These are phyloP conservation scores for Metarhizium robertsii DNA, from an alignment of 2,329 filamentous ascomycete genomes.

Conservation along the genomic window DNA sequence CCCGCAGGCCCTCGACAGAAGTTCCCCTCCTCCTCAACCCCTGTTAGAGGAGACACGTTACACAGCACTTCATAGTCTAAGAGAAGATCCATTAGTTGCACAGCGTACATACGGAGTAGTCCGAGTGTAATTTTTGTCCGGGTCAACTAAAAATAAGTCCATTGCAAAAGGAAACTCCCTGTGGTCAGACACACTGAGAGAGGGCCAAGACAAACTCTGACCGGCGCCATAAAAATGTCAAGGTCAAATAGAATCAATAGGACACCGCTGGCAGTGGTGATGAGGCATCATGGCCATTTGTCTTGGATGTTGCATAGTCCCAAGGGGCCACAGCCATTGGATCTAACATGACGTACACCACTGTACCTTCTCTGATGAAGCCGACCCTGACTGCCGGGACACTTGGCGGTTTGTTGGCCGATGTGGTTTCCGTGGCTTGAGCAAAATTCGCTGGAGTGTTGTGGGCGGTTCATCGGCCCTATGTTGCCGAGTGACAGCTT, in stretches of 20 bases:
- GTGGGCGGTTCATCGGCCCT: slow-evolving; percentile 1
- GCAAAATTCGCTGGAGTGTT: neutral
- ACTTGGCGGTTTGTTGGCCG: neutral
- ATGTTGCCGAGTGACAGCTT: neutral
- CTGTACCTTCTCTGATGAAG: neutral
- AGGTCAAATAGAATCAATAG: neutral
- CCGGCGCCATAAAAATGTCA: neutral
- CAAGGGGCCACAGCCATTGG: neutral
- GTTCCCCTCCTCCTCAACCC: neutral
- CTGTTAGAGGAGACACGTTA: neutral
- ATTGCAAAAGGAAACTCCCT: neutral
- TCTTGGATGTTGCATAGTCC: neutral
- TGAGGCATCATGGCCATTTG: neutral
- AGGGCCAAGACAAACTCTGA: neutral
- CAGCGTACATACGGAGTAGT: neutral
- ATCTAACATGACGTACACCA: neutral
- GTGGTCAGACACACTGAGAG: neutral
- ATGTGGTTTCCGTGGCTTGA: neutral
- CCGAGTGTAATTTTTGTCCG: neutral
- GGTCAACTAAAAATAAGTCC: neutral
- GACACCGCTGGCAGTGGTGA: neutral
- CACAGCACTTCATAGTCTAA: neutral
- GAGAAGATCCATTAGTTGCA: neutral
- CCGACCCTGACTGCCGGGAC: neutral
- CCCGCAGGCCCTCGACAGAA: neutral